Evolutionary conservation across 208 protist genomes (phyloP).

Genomic region (Crithidia mellificae): DNA sequence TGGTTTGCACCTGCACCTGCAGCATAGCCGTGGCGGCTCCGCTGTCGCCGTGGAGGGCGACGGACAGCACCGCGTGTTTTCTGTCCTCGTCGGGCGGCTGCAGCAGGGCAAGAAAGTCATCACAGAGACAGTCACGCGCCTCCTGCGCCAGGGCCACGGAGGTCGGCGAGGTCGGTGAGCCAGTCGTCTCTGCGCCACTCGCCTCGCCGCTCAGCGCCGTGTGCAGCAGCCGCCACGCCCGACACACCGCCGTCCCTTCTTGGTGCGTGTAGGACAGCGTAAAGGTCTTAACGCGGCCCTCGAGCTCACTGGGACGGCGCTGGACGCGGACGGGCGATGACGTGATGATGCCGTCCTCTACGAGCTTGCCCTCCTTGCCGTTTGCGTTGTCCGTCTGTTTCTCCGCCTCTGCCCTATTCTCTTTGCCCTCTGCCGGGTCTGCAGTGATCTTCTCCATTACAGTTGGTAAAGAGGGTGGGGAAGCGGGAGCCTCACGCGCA

Average conservation of each 20-base stretch:
- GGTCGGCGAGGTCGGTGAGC: conserved; percentile 14
- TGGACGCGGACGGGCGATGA: conserved; percentile 31
- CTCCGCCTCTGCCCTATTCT: not conserved
- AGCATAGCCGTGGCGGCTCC: conserved; percentile 51
- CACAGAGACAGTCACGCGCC: conserved; percentile 47
- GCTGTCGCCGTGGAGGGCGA: conserved; percentile 37
- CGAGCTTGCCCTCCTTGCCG: not conserved
- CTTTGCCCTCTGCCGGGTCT: no score
- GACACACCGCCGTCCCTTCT: conserved; percentile 70
- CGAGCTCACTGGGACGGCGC: conserved; percentile 24
- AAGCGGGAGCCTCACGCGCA: not conserved
- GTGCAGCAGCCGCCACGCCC: conserved; percentile 75
- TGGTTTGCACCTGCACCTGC: conserved; percentile 74
- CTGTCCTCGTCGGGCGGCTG: conserved; percentile 45
- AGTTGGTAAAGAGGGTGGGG: not conserved
- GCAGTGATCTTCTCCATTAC: not conserved
- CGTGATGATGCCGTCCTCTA: conserved; percentile 7
- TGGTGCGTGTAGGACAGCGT: conserved; percentile 63
- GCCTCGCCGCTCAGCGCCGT: conserved; percentile 1
- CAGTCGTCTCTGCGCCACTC: not conserved
- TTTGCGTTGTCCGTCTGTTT: not conserved
- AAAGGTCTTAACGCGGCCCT: conserved; percentile 62
- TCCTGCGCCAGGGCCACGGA: conserved; percentile 30
- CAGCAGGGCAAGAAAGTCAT: conserved; percentile 64
- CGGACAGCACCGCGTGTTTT: conserved; percentile 36